Evolutionary conservation across 352 stramenopile genomes (phyloP).

Genomic region (Globisporangium okanoganense): DNA sequence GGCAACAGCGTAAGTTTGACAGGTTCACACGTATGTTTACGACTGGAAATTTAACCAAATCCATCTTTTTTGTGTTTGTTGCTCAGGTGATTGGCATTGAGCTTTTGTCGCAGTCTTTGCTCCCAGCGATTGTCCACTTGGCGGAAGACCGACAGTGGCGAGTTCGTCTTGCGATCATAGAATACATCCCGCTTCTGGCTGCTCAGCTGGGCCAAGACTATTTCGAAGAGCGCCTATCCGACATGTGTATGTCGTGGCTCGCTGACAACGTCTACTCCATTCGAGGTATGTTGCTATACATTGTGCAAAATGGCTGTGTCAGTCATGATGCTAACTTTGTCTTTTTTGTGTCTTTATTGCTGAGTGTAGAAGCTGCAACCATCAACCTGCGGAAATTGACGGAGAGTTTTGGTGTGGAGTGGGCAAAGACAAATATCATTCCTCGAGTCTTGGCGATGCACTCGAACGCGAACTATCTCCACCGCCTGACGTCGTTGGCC

Average conservation of each 20-base stretch:
- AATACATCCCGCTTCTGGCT: slow-evolving; percentile 97
- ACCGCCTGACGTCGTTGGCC: slow-evolving; percentile 91
- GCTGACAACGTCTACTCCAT: slow-evolving; percentile 97
- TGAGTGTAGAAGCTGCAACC: slow-evolving; percentile 85
- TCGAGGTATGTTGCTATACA: slow-evolving; percentile 40
- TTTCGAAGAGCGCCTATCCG: slow-evolving; percentile 94
- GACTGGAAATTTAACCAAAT: not conserved
- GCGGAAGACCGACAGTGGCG: slow-evolving; percentile 98
- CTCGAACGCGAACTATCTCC: slow-evolving; percentile 91
- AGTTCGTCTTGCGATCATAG: slow-evolving; percentile 97
- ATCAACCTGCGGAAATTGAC: slow-evolving; percentile 94
- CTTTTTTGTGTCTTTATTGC: not conserved
- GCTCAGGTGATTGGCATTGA: slow-evolving; percentile 96
- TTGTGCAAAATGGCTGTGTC: not conserved
- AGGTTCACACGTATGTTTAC: not conserved
- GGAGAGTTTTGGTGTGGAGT: slow-evolving; percentile 95
- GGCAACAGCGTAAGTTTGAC: slow-evolving; percentile 87
- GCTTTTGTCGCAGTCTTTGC: slow-evolving; percentile 93
- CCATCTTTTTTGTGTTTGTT: not conserved
- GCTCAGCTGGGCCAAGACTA: slow-evolving; percentile 94
- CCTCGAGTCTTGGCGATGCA: slow-evolving; percentile 94
- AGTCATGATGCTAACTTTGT: not conserved
- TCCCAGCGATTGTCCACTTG: slow-evolving; percentile 97
- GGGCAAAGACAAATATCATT: slow-evolving; percentile 92
- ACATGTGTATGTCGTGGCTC: slow-evolving; percentile 96